Conservation (phyloP, 768 basidiomycete species). For the Naganishia onofrii region DNA sequence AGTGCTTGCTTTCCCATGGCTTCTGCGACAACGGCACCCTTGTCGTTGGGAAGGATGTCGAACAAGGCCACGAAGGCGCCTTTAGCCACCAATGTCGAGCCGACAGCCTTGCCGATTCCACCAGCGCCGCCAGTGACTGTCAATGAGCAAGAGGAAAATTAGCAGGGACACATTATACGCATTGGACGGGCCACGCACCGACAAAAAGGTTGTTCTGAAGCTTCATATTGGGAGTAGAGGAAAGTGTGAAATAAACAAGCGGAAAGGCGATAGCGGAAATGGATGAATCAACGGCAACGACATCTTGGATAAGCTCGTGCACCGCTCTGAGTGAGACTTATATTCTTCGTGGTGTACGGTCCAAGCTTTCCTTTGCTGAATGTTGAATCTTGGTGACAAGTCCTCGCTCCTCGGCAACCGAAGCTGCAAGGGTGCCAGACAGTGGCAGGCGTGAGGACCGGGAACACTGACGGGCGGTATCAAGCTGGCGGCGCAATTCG, state of each 20-base stretch:
- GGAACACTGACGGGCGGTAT: too few relatives aligned
- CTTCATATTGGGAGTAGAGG: slow-evolving; percentile 33
- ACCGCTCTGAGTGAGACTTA: neutral
- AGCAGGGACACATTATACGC: neutral
- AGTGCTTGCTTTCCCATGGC: slow-evolving; percentile 33
- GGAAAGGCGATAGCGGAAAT: slow-evolving; percentile 1
- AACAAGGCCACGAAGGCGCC: slow-evolving; percentile 43
- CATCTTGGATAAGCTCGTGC: neutral
- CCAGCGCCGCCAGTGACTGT: slow-evolving; percentile 45
- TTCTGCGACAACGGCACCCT: slow-evolving; percentile 36
- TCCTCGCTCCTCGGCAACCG: too few relatives aligned
- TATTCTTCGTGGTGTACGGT: neutral
- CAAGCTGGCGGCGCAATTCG: too few relatives aligned
- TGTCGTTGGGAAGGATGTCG: slow-evolving; percentile 42
- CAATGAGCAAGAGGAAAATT: slow-evolving; percentile 27
- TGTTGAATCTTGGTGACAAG: too few relatives aligned
- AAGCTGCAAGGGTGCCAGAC: too few relatives aligned
- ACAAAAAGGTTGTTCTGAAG: slow-evolving; percentile 42
- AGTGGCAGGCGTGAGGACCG: too few relatives aligned
- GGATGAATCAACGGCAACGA: neutral
- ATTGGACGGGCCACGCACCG: slow-evolving; percentile 11
- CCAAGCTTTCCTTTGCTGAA: too few relatives aligned
- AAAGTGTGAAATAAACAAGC: neutral
- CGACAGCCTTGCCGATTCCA: slow-evolving; percentile 42
- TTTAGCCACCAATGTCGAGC: slow-evolving; percentile 27